phyloP scores from a whole-genome alignment of 2,329 filamentous ascomycete species.

The Endocalyx cinctus region DNA sequence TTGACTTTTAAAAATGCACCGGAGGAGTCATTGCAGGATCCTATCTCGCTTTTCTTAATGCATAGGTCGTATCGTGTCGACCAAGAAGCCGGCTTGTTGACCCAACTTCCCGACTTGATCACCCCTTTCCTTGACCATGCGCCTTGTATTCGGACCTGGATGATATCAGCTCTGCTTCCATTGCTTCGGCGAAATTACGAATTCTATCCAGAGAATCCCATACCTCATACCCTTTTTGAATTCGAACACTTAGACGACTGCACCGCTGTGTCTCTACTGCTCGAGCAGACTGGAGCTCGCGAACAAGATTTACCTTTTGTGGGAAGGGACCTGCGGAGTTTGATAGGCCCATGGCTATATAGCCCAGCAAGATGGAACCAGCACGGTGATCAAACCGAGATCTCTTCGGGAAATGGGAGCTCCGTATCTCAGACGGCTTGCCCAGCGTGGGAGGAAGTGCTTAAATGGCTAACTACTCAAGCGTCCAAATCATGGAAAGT shows the following conservation, averaged over 20 bases:
- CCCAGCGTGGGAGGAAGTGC: conserved; percentile 64
- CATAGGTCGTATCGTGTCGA: conserved; percentile 66
- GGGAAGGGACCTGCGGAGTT: conserved; percentile 61
- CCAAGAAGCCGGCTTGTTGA: conserved; percentile 64
- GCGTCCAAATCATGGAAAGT: conserved; percentile 57
- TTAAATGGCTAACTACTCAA: conserved; percentile 61
- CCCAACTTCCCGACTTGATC: conserved; percentile 63
- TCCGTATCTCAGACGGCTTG: conserved; percentile 24
- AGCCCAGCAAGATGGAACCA: conserved; percentile 55
- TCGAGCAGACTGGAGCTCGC: conserved; percentile 49
- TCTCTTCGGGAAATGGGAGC: conserved; percentile 19
- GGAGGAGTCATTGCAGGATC: conserved; percentile 45
- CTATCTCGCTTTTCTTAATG: conserved; percentile 60
- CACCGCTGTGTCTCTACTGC: conserved; percentile 55
- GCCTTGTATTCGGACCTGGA: conserved; percentile 61
- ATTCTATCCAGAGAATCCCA: conserved; percentile 55
- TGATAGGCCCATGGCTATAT: conserved; percentile 72
- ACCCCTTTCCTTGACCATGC: conserved; percentile 62
- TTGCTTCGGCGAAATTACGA: conserved; percentile 64
- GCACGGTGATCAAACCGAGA: conserved; percentile 17
- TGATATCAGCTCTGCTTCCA: conserved; percentile 64
- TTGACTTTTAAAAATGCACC: conserved; percentile 47
- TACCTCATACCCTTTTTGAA: conserved; percentile 51
- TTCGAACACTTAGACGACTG: conserved; percentile 60
- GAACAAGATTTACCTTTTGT: conserved; percentile 38